phyloP scores from a whole-genome alignment of 2,329 filamentous ascomycete genomes.

The Cytospora paraplurivora region DNA sequence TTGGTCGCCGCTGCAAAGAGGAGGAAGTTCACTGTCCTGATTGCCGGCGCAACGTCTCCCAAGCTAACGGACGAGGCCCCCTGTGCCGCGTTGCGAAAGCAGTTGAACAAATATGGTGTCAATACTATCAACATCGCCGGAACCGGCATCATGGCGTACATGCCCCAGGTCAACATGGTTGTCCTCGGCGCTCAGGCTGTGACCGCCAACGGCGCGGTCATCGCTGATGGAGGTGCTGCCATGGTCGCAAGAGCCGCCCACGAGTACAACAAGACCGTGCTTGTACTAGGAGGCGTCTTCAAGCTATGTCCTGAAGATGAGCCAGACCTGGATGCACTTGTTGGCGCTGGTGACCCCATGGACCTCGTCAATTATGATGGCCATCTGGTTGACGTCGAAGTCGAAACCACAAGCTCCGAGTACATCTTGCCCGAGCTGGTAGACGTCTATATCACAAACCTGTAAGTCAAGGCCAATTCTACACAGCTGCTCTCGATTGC shows the following conservation, averaged over 20 bases:
- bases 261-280: slow-evolving; percentile 78
- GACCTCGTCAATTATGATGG: slow-evolving; percentile 80
- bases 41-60: slow-evolving; percentile 65
- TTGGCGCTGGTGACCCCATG: slow-evolving; percentile 84
- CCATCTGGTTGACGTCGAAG: slow-evolving; percentile 74
- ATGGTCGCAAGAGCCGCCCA: slow-evolving; percentile 84
- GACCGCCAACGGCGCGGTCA: slow-evolving; percentile 81
- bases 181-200: slow-evolving; percentile 87
- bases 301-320: slow-evolving; percentile 90
- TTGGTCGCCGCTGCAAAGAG: slow-evolving; percentile 84
- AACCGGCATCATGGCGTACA: slow-evolving; percentile 85
- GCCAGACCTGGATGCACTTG: slow-evolving; percentile 76
- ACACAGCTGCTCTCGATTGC: neutral
- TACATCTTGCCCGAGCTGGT: slow-evolving; percentile 77
- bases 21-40: slow-evolving; percentile 87
- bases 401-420: slow-evolving; percentile 79
- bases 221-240: slow-evolving; percentile 81
- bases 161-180: slow-evolving; percentile 94
- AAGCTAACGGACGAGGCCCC: slow-evolving; percentile 42
- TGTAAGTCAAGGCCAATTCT: slow-evolving; percentile 53
- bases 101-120: slow-evolving; percentile 75
- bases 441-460: slow-evolving; percentile 83
- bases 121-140: slow-evolving; percentile 83
- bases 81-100: slow-evolving; percentile 68
- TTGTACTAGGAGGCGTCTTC: slow-evolving; percentile 89